Evolutionary conservation across 2,329 filamentous ascomycete genomes (phyloP).

Genomic region (Truncatella angustata): DNA sequence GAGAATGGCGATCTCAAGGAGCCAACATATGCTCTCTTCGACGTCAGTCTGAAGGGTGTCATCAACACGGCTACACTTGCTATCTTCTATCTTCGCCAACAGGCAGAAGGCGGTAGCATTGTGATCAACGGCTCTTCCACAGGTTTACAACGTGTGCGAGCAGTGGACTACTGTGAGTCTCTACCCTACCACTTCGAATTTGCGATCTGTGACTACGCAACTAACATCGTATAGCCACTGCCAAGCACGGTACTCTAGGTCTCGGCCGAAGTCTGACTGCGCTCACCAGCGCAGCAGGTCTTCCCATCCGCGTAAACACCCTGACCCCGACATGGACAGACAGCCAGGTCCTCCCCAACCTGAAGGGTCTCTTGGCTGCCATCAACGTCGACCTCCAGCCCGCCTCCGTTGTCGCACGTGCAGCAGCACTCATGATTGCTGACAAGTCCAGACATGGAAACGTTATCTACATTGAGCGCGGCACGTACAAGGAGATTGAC

Average conservation of each 20-base stretch:
- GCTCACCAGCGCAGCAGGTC: constrained; percentile 30
- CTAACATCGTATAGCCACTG: constrained; percentile 29
- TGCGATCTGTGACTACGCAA: too few relatives aligned
- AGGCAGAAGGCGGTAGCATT: constrained; percentile 47
- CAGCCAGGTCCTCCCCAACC: constrained; percentile 42
- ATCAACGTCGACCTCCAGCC: constrained; percentile 42
- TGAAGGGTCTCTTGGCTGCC: constrained; percentile 33
- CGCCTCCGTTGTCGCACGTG: constrained; percentile 44
- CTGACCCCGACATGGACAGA: constrained; percentile 55
- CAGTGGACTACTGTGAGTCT: constrained; percentile 47
- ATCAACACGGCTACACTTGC: constrained; percentile 49
- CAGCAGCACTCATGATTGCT: constrained; percentile 47
- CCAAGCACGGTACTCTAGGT: constrained; percentile 56
- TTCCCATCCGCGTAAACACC: constrained; percentile 54
- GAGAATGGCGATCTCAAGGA: constrained; percentile 47
- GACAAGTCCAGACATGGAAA: constrained; percentile 48
- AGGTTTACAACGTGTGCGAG: constrained; percentile 47
- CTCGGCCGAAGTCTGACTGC: constrained; percentile 46
- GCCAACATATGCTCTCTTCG: constrained; percentile 39
- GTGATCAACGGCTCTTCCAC: constrained; percentile 52
- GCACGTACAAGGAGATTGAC: constrained; percentile 53
- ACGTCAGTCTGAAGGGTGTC: constrained; percentile 49
- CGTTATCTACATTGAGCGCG: constrained; percentile 47
- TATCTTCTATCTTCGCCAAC: constrained; percentile 48
- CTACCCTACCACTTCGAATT: too few relatives aligned